Base-by-base conservation (phyloP, 495 filamentous ascomycete genomes). In the Penicillium canescens region DNA sequence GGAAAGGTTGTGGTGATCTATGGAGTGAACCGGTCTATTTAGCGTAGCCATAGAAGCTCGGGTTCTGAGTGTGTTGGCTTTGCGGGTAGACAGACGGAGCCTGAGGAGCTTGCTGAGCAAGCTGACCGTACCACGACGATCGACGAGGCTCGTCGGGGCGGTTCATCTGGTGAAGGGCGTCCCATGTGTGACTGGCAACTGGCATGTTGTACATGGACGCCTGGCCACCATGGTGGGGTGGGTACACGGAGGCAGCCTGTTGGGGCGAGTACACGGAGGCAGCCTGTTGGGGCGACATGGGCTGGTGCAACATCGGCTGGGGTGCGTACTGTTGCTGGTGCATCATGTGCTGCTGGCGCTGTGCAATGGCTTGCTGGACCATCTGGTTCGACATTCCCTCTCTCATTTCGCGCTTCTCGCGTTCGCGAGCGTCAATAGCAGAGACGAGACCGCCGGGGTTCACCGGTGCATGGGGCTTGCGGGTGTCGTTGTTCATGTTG, bases 331-430 rank as follows among this genome's bases (percentile, higher is more conserved):
- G 73, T 46, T 75, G 73, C 36, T 80, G 74, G 34, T 73, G 67
- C 42, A 55, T 60, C 52, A 62, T 49, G 12, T 55, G 61, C 40
- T 70, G 84, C 53, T 89, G 85, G 14, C 87, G 81, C 50, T 89
- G 87, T 12, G 83, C 81, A 60, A 91, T 90, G n/a, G 88, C 90
- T 50, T 88, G 82, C 51, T 91, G 86, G 10, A 91, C 88, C 57
- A 89, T 85, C 55, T 87, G 81, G 47, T 84, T 85, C 33, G 84
- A 82, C 57, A 88, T 74, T 2, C 87, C 86, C 45, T 89, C 81
- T 55, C 79, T 89, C 68, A 92, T 85, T 45, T 85, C 79, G 42
- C 80, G 80, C 53, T 82, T 89, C 67, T 93, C 90, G 5, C 82
- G 81, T 59, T 95, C 88, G 23, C 89, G 80, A 6, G 81, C 80